phyloP scores from a whole-genome alignment of 352 stramenopile species.

The Globisporangium abappressorium region DNA sequence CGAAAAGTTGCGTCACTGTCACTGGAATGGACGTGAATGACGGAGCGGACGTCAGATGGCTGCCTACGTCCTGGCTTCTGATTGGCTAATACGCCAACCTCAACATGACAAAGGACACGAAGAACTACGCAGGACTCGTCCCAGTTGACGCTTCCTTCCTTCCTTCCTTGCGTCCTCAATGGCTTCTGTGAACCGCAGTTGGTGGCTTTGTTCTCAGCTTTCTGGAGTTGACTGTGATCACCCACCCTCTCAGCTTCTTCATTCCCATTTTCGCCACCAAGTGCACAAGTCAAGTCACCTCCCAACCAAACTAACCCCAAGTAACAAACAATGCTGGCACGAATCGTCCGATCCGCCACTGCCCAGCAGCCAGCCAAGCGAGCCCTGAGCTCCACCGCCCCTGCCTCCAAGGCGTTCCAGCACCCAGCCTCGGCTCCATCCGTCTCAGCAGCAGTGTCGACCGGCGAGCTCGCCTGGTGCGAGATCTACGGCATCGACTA shows the following conservation, averaged over 20 bases:
- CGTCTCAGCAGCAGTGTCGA: conserved; percentile 20
- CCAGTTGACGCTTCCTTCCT: background rate
- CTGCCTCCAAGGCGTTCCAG: background rate
- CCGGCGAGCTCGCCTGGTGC: conserved; percentile 66
- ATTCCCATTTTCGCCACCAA: background rate
- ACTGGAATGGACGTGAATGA: background rate
- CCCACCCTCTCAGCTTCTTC: background rate
- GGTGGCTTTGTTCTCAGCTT: background rate
- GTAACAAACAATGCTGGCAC: background rate
- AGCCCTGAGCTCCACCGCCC: background rate
- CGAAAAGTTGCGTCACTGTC: background rate
- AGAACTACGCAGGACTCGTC: background rate
- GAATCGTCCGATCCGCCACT: background rate
- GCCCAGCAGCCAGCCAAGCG: background rate
- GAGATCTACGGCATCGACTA: conserved; percentile 81
- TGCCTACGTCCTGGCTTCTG: background rate
- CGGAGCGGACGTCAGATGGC: conserved; percentile 1
- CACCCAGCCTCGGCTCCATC: background rate
- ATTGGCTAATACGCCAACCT: background rate
- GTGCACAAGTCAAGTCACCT: background rate
- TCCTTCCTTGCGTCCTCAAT: background rate
- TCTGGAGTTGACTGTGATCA: too few relatives aligned
- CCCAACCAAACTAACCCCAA: background rate
- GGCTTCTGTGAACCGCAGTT: too few relatives aligned
- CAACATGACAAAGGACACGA: background rate